A percentile compares a stretch with the other conserved stretches of the same genome.
Conservation (phyloP, 1,284 basidiomycete species). For the Leccinum fallax region DNA sequence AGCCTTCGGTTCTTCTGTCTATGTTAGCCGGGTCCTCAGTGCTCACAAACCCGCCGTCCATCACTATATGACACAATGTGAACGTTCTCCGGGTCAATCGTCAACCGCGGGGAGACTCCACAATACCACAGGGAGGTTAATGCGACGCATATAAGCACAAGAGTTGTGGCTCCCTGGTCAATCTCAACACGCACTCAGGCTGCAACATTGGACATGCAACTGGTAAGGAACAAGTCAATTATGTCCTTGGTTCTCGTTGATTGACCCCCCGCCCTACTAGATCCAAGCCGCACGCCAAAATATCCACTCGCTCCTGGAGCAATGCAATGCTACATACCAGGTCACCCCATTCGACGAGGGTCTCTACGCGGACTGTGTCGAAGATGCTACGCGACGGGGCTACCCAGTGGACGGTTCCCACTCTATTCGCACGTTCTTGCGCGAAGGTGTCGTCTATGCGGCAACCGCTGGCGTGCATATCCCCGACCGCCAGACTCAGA, state of each 20-base stretch:
- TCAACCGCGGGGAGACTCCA: not conserved
- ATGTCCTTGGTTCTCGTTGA: not conserved
- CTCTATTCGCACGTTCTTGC: not conserved
- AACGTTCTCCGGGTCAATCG: not conserved
- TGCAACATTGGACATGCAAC: not conserved
- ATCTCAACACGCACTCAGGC: not conserved
- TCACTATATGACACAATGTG: not conserved
- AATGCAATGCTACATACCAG: not conserved
- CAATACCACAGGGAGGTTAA: not conserved
- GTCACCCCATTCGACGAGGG: not conserved
- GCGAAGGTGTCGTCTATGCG: not conserved
- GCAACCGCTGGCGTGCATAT: constrained; percentile 2
- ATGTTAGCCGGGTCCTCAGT: not conserved
- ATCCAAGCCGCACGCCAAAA: not conserved
- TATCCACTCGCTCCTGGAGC: not conserved
- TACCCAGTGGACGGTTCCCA: not conserved
- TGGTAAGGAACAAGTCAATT: not conserved
- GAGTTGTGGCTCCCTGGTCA: not conserved
- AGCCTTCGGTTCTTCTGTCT: not conserved
- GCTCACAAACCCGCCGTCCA: not conserved
- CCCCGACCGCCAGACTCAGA: constrained; percentile 2
- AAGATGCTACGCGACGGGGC: not conserved
- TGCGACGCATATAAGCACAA: not conserved
- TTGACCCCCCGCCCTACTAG: not conserved
- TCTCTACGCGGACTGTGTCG: not conserved